Conservation (phyloP, 768 basidiomycete species). For the Candolleomyces eurysporus region DNA sequence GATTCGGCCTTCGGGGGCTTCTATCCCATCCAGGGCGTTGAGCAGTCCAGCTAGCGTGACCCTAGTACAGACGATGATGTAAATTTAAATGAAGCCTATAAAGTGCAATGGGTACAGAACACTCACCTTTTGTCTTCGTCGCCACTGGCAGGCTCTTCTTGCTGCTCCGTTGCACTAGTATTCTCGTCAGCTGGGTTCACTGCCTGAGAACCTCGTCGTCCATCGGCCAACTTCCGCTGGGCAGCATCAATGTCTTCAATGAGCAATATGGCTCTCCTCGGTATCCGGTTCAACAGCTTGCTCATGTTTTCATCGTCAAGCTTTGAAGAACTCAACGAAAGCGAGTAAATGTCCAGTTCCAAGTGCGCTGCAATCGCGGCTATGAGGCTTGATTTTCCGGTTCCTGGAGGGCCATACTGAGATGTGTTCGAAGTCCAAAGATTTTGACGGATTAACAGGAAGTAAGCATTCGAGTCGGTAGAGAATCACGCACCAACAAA, state of each 20-base stretch:
- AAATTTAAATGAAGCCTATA: background rate
- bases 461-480: background rate
- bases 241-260: conserved; percentile 78
- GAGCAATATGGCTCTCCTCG: conserved; percentile 56
- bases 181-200: background rate
- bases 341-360: conserved; percentile 60
- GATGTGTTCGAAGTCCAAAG: background rate
- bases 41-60: conserved; percentile 66
- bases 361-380: conserved; percentile 71
- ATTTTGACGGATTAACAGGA: background rate
- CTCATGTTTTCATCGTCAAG: conserved; percentile 56
- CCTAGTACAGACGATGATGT: conserved; percentile 18
- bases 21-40: conserved; percentile 67
- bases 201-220: background rate
- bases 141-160: background rate
- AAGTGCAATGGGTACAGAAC: background rate
- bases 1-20: conserved; percentile 44
- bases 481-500: conserved; percentile 35
- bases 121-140: background rate
- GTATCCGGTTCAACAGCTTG: conserved; percentile 51
- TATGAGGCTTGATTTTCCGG: conserved; percentile 70
- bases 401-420: conserved; percentile 66
- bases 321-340: conserved; percentile 55
- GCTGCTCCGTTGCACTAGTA: too few species aligned
- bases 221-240: background rate